A percentile compares a stretch with the other conserved stretches of the same genome.
phyloP scores from a whole-genome alignment of 202 grass and related monocot species.

The Zizania palustris region DNA sequence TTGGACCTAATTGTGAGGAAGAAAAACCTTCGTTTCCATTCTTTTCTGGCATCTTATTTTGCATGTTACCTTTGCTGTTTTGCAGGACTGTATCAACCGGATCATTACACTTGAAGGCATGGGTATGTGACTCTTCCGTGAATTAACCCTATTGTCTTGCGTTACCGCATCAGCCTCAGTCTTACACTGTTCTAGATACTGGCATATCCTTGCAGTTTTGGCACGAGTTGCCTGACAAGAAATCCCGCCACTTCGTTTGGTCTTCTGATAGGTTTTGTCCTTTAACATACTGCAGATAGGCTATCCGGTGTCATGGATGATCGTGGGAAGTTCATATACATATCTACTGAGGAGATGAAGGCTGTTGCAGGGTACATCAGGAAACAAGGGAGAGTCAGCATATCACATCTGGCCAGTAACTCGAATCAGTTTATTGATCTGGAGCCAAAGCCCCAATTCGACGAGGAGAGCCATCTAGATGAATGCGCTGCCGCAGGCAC shows the following conservation, averaged over 20 bases:
- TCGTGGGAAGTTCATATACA: constrained; percentile 95
- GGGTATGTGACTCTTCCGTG: constrained; percentile 53
- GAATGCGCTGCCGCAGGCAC: constrained; percentile 34
- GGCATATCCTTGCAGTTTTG: neutral
- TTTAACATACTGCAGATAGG: constrained; percentile 53
- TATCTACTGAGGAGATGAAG: constrained; percentile 90
- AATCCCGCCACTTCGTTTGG: neutral
- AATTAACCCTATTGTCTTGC: neutral
- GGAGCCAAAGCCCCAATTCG: constrained; percentile 71
- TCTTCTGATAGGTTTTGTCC: neutral
- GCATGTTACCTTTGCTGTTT: constrained; percentile 17
- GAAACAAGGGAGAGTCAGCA: constrained; percentile 88
- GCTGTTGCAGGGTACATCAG: constrained; percentile 91
- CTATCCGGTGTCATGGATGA: constrained; percentile 99
- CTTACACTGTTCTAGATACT: neutral
- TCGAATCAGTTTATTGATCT: constrained; percentile 95
- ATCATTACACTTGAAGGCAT: constrained; percentile 78
- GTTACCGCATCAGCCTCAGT: neutral
- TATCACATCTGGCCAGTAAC: constrained; percentile 82
- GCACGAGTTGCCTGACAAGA: neutral
- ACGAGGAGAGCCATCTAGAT: constrained; percentile 42
- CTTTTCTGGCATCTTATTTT: neutral
- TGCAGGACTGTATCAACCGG: constrained; percentile 87
- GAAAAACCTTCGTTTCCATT: neutral
- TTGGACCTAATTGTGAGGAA: neutral